These are phyloP conservation scores for Fusarium clavum DNA, from an alignment of 2,329 filamentous ascomycete genomes.

Conservation along the genomic window DNA sequence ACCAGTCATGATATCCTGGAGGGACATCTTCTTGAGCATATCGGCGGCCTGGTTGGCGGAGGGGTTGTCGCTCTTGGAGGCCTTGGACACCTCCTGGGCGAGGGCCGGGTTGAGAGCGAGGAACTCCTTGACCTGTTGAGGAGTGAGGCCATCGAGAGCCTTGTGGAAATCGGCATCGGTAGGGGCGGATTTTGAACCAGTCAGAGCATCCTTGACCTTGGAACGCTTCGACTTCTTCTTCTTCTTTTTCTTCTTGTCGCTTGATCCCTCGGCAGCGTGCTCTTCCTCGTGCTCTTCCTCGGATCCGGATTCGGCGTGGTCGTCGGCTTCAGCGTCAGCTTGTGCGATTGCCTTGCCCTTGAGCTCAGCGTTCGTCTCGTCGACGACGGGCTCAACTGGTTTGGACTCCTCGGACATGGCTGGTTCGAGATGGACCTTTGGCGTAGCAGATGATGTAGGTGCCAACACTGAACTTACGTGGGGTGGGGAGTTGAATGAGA, in stretches of 20 bases:
- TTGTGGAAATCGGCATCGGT: constrained; percentile 59
- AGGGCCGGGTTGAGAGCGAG: constrained; percentile 79
- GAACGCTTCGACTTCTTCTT: constrained; percentile 75
- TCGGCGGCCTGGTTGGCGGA: constrained; percentile 60
- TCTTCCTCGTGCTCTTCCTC: constrained; percentile 54
- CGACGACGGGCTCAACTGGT: constrained; percentile 64
- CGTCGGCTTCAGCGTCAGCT: constrained; percentile 57
- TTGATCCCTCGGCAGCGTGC: constrained; percentile 53
- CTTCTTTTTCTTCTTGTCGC: constrained; percentile 63
- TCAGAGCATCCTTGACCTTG: constrained; percentile 65
- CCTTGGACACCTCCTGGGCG: constrained; percentile 65
- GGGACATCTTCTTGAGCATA: constrained; percentile 70
- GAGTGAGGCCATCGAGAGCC: constrained; percentile 65
- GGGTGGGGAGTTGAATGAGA: constrained; percentile 26
- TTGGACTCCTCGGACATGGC: constrained; percentile 71
- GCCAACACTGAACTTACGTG: constrained; percentile 23
- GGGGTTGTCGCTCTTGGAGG: constrained; percentile 52
- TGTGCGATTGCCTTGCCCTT: constrained; percentile 58
- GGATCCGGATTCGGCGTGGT: constrained; percentile 61
- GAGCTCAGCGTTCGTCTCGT: constrained; percentile 61
- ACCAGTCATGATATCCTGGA: constrained; percentile 80
- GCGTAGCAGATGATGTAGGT: constrained; percentile 30
- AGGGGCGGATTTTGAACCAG: constrained; percentile 48
- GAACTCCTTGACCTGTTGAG: constrained; percentile 72
- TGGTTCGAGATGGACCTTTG: constrained; percentile 26